Percentiles rank a stretch among this genome's conserved stretches.
Evolutionary conservation across 495 filamentous ascomycete species (phyloP).

Genomic region (Talaromyces nanjingensis): DNA sequence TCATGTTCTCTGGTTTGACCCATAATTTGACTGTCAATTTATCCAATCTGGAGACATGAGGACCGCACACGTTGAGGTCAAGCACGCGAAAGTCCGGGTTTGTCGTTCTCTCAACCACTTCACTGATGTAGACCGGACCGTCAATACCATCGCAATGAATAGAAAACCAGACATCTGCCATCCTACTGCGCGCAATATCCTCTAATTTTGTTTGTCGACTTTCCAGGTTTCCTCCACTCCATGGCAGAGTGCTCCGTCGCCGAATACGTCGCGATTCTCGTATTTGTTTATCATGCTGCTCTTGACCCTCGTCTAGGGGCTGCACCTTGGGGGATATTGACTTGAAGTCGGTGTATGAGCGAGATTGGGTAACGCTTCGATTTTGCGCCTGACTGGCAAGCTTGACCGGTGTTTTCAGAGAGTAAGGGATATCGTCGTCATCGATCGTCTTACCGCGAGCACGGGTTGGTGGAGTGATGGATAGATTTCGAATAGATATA

Average conservation of each 20-base stretch:
- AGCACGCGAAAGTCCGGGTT: slow-evolving; percentile 89
- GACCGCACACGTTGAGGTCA: slow-evolving; percentile 64
- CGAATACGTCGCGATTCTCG: slow-evolving; percentile 32
- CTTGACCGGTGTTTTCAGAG: slow-evolving; percentile 65
- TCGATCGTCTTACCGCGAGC: slow-evolving; percentile 70
- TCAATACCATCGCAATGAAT: slow-evolving; percentile 60
- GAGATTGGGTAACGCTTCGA: slow-evolving; percentile 56
- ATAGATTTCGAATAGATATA: slow-evolving; percentile 80
- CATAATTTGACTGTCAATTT: slow-evolving; percentile 67
- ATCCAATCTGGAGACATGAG: slow-evolving; percentile 57
- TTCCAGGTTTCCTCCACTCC: slow-evolving; percentile 59
- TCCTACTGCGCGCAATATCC: slow-evolving; percentile 58
- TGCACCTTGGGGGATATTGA: slow-evolving; percentile 14
- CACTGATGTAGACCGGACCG: slow-evolving; percentile 86
- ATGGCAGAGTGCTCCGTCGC: slow-evolving; percentile 62
- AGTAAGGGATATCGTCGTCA: slow-evolving; percentile 67
- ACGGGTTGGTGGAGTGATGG: slow-evolving; percentile 45
- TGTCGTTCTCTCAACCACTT: slow-evolving; percentile 69
- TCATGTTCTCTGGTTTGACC: slow-evolving; percentile 53
- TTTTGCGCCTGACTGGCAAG: slow-evolving; percentile 52
- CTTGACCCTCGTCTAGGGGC: slow-evolving; percentile 19
- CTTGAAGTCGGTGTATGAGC: slow-evolving; percentile 65
- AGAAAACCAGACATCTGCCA: slow-evolving; percentile 88
- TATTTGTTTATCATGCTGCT: slow-evolving; percentile 15
- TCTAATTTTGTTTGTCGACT: slow-evolving; percentile 70